phyloP scores from a whole-genome alignment of 768 basidiomycete genomes.

The Tulasnella sp. region DNA sequence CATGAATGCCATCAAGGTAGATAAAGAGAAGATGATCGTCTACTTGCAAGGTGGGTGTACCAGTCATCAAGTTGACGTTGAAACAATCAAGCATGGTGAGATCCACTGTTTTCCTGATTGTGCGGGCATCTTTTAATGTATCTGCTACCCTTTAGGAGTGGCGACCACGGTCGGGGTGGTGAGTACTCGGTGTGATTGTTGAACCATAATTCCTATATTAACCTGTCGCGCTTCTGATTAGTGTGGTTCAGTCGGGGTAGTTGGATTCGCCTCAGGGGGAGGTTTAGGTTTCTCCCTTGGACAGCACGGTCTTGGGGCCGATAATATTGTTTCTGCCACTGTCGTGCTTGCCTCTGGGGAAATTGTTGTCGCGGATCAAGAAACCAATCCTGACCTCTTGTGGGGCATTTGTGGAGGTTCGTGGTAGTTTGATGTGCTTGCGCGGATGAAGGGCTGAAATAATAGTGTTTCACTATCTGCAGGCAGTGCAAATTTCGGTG shows the following conservation, averaged over 20 bases:
- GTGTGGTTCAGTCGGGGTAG: not conserved
- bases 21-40: not conserved
- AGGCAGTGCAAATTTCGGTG: slow-evolving; percentile 11
- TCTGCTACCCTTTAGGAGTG: not conserved
- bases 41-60: not conserved
- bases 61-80: not conserved
- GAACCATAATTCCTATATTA: not conserved
- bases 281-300: not conserved
- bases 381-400: slow-evolving; percentile 2
- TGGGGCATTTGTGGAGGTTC: slow-evolving; percentile 14
- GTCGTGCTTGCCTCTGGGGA: slow-evolving; percentile 12
- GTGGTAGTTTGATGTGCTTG: not conserved
- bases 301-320: not conserved
- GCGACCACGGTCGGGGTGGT: not conserved
- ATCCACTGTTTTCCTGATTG: not conserved
- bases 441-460: not conserved
- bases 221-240: not conserved
- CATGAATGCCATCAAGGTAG: not conserved
- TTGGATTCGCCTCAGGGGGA: not conserved
- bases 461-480: too few species aligned
- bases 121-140: too few species aligned
- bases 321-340: slow-evolving; percentile 5
- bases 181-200: not conserved
- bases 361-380: not conserved
- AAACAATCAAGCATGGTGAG: not conserved